Conservation (phyloP, 768 basidiomycete species). For the Rickenella mellea region DNA sequence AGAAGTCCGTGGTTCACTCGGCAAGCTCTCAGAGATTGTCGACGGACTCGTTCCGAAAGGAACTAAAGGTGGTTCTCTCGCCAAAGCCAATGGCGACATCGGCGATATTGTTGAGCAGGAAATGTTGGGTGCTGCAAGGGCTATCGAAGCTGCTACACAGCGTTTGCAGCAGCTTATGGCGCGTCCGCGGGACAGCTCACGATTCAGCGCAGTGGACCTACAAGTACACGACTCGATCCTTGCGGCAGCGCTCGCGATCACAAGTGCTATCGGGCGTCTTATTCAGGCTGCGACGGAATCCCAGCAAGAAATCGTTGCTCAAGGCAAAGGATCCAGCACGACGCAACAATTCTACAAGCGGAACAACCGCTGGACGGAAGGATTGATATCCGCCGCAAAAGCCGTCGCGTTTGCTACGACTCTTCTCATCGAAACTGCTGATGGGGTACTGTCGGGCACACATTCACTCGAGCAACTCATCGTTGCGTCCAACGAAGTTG, state of each 20-base stretch:
- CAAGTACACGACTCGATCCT: constrained; percentile 99
- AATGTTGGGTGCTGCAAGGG: constrained; percentile 86
- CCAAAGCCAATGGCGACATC: constrained; percentile 83
- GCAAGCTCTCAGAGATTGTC: constrained; percentile 79
- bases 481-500: constrained; percentile 98
- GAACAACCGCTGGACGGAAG: constrained; percentile 99
- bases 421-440: constrained; percentile 92
- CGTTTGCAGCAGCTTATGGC: constrained; percentile 87
- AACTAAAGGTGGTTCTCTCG: constrained; percentile 54
- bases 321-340: constrained; percentile 88
- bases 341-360: constrained; percentile 98
- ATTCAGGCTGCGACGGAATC: constrained; percentile 97
- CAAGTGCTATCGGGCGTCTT: constrained; percentile 86
- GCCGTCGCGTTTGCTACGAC: constrained; percentile 95
- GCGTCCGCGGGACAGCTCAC: constrained; percentile 78
- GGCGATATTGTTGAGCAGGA: constrained; percentile 95
- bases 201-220: constrained; percentile 84
- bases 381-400: constrained; percentile 95
- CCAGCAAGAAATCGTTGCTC: constrained; percentile 94
- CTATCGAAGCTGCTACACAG: constrained; percentile 88
- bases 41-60: constrained; percentile 84
- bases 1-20: constrained; percentile 72
- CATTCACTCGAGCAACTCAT: constrained; percentile 98
- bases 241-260: constrained; percentile 88
- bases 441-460: constrained; percentile 93